These are phyloP conservation scores for Lonicera japonica DNA, from an alignment of 129 eudicot genomes.

Conservation along the genomic window DNA sequence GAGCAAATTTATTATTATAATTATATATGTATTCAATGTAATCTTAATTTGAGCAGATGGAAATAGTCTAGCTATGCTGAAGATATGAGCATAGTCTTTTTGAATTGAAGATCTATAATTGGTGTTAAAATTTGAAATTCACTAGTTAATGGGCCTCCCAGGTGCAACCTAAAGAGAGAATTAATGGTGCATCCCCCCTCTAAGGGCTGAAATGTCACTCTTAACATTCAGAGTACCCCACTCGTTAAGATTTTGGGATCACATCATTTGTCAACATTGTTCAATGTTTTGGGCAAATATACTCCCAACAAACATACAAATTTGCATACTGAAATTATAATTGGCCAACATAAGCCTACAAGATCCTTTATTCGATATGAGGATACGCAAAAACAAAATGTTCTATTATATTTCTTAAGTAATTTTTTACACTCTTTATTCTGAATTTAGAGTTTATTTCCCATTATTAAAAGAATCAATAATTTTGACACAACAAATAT, in stretches of 20 bases:
- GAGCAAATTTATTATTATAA: no score
- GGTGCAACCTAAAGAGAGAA: conserved; percentile 1
- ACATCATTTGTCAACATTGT: conserved; percentile 13
- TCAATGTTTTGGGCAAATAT: conserved; percentile 18
- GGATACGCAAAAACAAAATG: no score
- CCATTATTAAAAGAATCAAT: no score
- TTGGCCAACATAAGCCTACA: neutral
- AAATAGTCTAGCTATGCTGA: no score
- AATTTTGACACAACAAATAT: no score
- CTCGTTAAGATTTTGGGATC: conserved; percentile 20
- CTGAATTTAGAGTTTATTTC: no score
- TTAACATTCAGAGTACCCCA: conserved; percentile 13
- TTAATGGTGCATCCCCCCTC: conserved; percentile 21
- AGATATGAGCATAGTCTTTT: neutral
- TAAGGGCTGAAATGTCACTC: neutral
- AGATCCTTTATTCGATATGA: neutral
- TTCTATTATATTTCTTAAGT: no score
- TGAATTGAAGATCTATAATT: neutral
- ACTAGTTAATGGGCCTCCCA: conserved; percentile 13
- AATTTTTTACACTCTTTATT: no score
- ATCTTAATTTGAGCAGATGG: no score
- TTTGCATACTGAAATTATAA: neutral
- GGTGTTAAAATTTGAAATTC: neutral
- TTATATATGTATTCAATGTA: no score
- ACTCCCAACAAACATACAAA: conserved; percentile 13